phyloP scores from a whole-genome alignment of 805 yeast genomes.

The Wickerhamomyces bovis region DNA sequence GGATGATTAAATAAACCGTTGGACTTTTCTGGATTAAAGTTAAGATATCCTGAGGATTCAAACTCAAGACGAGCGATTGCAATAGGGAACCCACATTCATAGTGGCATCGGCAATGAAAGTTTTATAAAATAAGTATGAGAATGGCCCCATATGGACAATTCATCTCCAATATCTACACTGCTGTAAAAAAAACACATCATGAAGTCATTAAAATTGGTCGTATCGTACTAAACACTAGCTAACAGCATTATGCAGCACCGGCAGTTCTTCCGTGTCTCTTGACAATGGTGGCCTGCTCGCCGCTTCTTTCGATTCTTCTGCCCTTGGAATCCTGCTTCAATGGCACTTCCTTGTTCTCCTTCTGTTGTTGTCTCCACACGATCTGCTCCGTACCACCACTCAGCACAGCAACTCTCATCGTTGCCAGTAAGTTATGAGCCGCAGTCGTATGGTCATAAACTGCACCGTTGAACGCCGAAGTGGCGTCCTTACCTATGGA shows the following conservation, averaged over 20 bases:
- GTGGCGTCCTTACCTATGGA: slow-evolving; percentile 94
- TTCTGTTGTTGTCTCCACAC: slow-evolving; percentile 72
- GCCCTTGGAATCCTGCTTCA: slow-evolving; percentile 49
- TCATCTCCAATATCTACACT: no score
- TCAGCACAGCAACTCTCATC: slow-evolving; percentile 84
- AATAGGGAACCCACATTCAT: slow-evolving; percentile 68
- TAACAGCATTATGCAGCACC: slow-evolving; percentile 49
- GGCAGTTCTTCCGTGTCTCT: slow-evolving; percentile 44
- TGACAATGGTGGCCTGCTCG: slow-evolving; percentile 46
- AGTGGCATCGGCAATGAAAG: slow-evolving; percentile 73
- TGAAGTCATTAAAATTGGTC: not conserved
- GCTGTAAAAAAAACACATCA: not conserved
- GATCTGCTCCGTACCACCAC: slow-evolving; percentile 75
- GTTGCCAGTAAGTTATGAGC: slow-evolving; percentile 88
- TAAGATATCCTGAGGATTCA: slow-evolving; percentile 58
- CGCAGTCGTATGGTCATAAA: slow-evolving; percentile 87
- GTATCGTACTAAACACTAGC: not conserved
- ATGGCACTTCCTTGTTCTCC: slow-evolving; percentile 58
- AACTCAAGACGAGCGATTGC: slow-evolving; percentile 68
- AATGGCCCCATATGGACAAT: slow-evolving; percentile 99
- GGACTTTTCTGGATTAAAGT: slow-evolving; percentile 53
- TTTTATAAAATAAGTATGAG: slow-evolving; percentile 85
- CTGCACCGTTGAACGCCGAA: slow-evolving; percentile 91
- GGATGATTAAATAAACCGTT: no score
- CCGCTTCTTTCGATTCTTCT: slow-evolving; percentile 54